phyloP scores from a whole-genome alignment of 306 rosid species.

The Cicer bijugum region DNA sequence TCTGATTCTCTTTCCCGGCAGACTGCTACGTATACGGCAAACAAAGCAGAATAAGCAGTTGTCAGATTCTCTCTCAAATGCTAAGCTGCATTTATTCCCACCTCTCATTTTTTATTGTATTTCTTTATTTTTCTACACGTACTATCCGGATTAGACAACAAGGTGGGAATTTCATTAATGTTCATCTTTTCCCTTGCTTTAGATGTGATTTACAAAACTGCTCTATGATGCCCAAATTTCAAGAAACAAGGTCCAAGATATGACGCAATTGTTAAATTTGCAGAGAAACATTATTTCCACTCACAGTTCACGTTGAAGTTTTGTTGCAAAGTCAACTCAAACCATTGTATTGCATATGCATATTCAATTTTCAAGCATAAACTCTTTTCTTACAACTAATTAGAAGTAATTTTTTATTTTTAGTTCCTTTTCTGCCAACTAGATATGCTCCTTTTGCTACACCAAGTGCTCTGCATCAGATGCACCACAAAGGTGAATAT shows the following conservation, averaged over 20 bases:
- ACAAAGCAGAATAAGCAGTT: too few species aligned
- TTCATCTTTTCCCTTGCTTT: background rate
- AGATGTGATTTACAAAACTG: background rate
- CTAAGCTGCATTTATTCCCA: too few species aligned
- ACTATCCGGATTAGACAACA: too few species aligned
- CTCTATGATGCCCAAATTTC: background rate
- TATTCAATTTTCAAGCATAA: background rate
- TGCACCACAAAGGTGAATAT: background rate
- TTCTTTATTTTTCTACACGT: too few species aligned
- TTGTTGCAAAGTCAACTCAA: background rate
- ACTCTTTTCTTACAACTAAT: background rate
- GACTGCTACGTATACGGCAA: background rate
- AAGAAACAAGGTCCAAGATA: background rate
- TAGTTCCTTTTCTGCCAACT: background rate
- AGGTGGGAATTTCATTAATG: background rate
- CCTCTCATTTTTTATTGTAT: too few species aligned
- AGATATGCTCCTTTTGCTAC: too few species aligned
- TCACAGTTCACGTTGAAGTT: background rate
- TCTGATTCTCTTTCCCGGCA: background rate
- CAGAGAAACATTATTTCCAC: background rate
- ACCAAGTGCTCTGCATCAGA: background rate
- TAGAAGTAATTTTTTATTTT: background rate
- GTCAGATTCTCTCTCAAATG: too few species aligned
- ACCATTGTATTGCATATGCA: background rate
- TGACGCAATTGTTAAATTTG: background rate